Conservation (phyloP, 441 rosid genomes). For the Populus hybrid region DNA sequence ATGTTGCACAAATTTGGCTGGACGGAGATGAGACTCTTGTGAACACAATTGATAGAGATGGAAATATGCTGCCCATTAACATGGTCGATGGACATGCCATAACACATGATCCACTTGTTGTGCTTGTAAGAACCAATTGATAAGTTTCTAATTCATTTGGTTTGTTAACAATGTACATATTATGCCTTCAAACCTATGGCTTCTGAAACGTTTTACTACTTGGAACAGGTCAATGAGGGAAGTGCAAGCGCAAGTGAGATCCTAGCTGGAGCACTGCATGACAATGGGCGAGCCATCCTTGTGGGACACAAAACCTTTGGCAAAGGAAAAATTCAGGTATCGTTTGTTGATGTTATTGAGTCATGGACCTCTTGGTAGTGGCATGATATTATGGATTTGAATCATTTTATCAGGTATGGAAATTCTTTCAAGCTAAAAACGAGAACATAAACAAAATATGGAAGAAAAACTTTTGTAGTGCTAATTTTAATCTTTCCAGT, state of each 20-base stretch:
- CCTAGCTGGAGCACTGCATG: slow-evolving; percentile 87
- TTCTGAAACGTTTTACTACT: background rate
- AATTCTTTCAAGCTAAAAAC: background rate
- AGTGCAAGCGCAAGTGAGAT: slow-evolving; percentile 98
- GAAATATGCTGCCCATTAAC: slow-evolving; percentile 64
- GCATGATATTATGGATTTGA: background rate
- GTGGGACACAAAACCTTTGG: slow-evolving; percentile 87
- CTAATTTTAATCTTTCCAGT: background rate
- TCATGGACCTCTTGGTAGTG: background rate
- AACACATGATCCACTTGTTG: slow-evolving; percentile 82
- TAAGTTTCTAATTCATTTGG: background rate
- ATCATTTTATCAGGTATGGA: background rate
- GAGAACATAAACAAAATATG: background rate
- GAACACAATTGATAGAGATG: slow-evolving; percentile 80
- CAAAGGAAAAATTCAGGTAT: slow-evolving; percentile 89
- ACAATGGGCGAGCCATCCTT: slow-evolving; percentile 88
- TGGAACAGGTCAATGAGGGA: slow-evolving; percentile 74
- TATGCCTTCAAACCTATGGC: background rate
- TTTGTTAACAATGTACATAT: background rate
- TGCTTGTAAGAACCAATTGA: slow-evolving; percentile 57
- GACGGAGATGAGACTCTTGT: slow-evolving; percentile 91
- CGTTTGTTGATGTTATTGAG: background rate
- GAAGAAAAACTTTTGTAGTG: background rate
- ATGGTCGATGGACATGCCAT: slow-evolving; percentile 78
- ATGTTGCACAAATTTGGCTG: slow-evolving; percentile 86